These are phyloP conservation scores for Lomentospora prolificans DNA, from an alignment of 2,329 filamentous ascomycete species.

Conservation along the genomic window DNA sequence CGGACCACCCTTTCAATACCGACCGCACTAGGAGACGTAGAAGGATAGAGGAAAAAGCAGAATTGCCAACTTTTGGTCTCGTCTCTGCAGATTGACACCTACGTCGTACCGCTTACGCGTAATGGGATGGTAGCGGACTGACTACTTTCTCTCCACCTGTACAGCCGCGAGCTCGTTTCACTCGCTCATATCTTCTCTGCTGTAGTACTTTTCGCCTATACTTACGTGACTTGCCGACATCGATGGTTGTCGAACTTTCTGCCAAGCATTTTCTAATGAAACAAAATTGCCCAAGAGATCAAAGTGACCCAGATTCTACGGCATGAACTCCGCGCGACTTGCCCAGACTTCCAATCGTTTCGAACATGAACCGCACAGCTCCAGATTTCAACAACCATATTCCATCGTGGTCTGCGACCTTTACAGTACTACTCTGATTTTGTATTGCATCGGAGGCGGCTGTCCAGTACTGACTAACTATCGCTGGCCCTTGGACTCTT, in stretches of 20 bases:
- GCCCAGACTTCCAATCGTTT: not conserved
- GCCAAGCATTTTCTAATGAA: not conserved
- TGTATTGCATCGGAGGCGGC: not conserved
- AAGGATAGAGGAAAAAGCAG: no score
- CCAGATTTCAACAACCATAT: slow-evolving; percentile 13
- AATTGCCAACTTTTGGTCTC: no score
- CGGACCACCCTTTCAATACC: not conserved
- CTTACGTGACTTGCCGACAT: not conserved
- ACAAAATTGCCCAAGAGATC: not conserved
- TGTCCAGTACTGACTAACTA: not conserved
- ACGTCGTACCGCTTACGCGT: no score
- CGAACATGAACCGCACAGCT: not conserved
- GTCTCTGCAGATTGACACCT: no score
- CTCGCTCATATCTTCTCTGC: not conserved
- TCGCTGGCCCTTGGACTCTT: not conserved
- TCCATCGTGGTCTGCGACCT: slow-evolving; percentile 18
- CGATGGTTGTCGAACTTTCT: not conserved
- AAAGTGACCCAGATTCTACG: not conserved
- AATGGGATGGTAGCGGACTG: no score
- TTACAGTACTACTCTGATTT: slow-evolving; percentile 12
- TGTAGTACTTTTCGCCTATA: not conserved
- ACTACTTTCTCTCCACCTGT: no score
- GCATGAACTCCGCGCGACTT: not conserved
- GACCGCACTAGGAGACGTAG: no score
- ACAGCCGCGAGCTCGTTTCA: not conserved